Conservation (phyloP, 805 yeast species). For the Candida pseudoglaebosa region DNA sequence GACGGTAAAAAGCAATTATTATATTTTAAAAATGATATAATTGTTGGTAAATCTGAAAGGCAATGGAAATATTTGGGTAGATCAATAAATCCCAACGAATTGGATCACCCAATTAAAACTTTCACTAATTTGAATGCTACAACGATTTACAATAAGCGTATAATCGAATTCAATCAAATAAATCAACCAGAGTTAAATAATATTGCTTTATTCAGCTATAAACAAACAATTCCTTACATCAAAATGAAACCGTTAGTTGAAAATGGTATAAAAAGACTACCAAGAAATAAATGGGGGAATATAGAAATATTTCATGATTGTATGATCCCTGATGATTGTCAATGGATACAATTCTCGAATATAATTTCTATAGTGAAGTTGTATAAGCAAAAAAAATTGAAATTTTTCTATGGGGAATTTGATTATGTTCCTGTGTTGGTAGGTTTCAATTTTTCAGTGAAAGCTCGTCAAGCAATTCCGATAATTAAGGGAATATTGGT, state of each 20-base stretch:
- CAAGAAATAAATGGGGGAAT: conserved; percentile 28
- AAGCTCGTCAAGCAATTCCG: conserved; percentile 24
- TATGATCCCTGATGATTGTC: conserved; percentile 30
- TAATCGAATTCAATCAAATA: conserved; percentile 12
- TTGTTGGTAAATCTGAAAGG: conserved; percentile 26
- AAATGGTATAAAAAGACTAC: conserved; percentile 12
- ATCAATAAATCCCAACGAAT: conserved; percentile 19
- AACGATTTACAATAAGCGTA: conserved; percentile 18
- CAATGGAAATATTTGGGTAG: conserved; percentile 35
- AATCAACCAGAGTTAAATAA: conserved; percentile 16
- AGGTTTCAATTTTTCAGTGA: conserved; percentile 23
- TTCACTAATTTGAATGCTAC: conserved; percentile 17
- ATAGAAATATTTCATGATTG: conserved; percentile 23
- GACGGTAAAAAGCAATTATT: conserved; percentile 14
- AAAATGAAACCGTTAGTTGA: conserved; percentile 9
- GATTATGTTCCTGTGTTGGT: conserved; percentile 29
- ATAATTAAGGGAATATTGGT: conserved; percentile 26
- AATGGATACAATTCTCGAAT: conserved; percentile 21
- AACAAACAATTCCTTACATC: conserved; percentile 26
- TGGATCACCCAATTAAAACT: conserved; percentile 15
- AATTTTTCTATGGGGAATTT: conserved; percentile 6
- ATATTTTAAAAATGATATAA: conserved; percentile 17
- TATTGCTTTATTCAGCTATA: conserved; percentile 21
- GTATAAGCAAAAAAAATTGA: conserved; percentile 7
- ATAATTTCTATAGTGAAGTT: conserved; percentile 18